Percentiles rank a stretch among this genome's conserved stretches.
phyloP scores from a whole-genome alignment of 352 stramenopile genomes.

The Globisporangium perplexum region DNA sequence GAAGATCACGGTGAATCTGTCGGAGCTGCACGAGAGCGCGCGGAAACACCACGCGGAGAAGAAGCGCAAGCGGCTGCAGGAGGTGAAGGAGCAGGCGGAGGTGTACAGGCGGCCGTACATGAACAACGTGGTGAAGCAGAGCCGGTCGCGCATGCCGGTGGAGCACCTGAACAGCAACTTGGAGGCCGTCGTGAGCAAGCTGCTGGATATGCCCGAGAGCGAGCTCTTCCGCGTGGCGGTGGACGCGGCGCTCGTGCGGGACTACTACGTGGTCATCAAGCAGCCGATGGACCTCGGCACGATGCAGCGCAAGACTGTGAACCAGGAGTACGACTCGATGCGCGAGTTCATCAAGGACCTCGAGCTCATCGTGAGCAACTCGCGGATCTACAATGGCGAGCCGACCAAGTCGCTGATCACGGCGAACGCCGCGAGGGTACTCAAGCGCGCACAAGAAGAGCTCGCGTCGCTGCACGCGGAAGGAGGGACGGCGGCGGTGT shows the following conservation, averaged over 20 bases:
- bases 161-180: conserved; percentile 65
- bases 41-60: conserved; percentile 74
- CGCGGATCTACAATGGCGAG: conserved; percentile 77
- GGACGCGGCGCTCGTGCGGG: conserved; percentile 49
- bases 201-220: conserved; percentile 75
- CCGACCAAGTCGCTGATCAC: conserved; percentile 65
- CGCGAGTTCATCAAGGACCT: conserved; percentile 83
- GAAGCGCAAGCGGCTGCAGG: conserved; percentile 73
- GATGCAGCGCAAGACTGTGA: conserved; percentile 62
- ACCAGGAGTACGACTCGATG: conserved; percentile 74
- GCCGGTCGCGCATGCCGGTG: conserved; percentile 68
- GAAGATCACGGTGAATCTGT: conserved; percentile 76
- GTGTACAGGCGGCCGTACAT: conserved; percentile 80
- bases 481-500: not conserved
- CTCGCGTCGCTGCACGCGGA: conserved; percentile 27
- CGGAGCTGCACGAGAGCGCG: conserved; percentile 66
- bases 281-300: conserved; percentile 76
- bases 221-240: conserved; percentile 68
- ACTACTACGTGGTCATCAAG: conserved; percentile 85
- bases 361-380: conserved; percentile 85
- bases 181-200: conserved; percentile 51
- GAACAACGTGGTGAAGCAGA: conserved; percentile 67
- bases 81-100: conserved; percentile 68
- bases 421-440: conserved; percentile 66
- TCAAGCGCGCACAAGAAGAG: conserved; percentile 72